Base-by-base conservation (phyloP, 306 rosid species). In the Pyrus communis region DNA sequence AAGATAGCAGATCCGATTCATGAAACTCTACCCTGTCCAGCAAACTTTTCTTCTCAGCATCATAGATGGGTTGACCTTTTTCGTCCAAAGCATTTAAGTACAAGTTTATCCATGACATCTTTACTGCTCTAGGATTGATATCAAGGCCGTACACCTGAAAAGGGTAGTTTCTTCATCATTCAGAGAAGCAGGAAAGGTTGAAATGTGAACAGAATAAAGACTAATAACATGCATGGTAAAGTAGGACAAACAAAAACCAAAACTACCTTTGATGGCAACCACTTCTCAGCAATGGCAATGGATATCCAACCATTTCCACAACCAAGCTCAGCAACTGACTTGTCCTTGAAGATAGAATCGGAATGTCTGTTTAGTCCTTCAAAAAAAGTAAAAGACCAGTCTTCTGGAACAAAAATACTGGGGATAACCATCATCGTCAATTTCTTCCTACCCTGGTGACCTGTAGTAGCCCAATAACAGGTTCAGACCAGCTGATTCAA, bases 291-390 rank as follows among this genome's bases (percentile, higher is more conserved):
- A 59, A 92, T 85, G 85, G 99, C 97, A 74, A 95, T 89, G 79
- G 99, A 95, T 76, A 95, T 95, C 98, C 99, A 95, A 52, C 99
- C 99, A 86, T 95, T 95, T 63, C 99, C 99, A 82, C 99, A 95
- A 71, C 99, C 99, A 75, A 95, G 90, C 87, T 95, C 99, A 14
- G 96, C 84, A 62, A 95, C 81, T 45, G 87, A 75, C 85, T 85
- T 88, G 81, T 92, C 99, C 85, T 87, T 90, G 85, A 95, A 95
- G 74, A 92, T 88, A 40, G 99, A 92, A 65, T 89, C 96, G 3
- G 96, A 83, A 49, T 92, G 91, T 74, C 97, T 86, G 74, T 92
- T 95, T 59, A 92, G 78, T 76, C 99, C 99, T 87, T 95, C 99
- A 31, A 82, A 95, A 69, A 95, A 95, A 5, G 99, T 95, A 73